phyloP scores from a whole-genome alignment of 305 asterid species.

The Fraxinus xanthoxyloides region DNA sequence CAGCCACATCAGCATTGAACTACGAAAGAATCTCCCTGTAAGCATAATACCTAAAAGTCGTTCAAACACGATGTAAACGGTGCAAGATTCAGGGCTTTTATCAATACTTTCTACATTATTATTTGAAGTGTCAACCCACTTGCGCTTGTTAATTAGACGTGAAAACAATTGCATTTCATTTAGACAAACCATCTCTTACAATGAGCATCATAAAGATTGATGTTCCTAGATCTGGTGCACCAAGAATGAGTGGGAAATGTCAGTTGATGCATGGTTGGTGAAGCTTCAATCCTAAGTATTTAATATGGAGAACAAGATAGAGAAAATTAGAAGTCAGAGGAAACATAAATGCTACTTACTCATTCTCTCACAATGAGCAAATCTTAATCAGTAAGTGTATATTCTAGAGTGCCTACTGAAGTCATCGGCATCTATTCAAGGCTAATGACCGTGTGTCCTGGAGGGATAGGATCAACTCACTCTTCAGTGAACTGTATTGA shows the following conservation, averaged over 20 bases:
- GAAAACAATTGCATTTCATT: neutral
- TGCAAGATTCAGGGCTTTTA: neutral
- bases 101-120: neutral
- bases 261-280: neutral
- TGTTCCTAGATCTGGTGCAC: neutral
- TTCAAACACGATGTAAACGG: conserved; percentile 14
- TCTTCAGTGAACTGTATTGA: neutral
- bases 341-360: neutral
- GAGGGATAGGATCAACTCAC: neutral
- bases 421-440: neutral
- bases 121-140: neutral
- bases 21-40: conserved; percentile 83
- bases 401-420: neutral
- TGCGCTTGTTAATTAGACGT: neutral
- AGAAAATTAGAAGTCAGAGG: neutral
- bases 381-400: neutral
- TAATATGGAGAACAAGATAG: neutral
- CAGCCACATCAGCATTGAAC: conserved; percentile 97
- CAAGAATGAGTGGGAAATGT: neutral
- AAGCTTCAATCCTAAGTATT: neutral
- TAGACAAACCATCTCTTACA: neutral
- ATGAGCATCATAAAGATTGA: neutral
- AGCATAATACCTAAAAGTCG: conserved; percentile 29
- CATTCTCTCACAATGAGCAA: neutral
- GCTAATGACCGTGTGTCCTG: neutral